Evolutionary conservation across 2,329 filamentous ascomycete genomes (phyloP).

Genomic region (Monosporascus sp.): DNA sequence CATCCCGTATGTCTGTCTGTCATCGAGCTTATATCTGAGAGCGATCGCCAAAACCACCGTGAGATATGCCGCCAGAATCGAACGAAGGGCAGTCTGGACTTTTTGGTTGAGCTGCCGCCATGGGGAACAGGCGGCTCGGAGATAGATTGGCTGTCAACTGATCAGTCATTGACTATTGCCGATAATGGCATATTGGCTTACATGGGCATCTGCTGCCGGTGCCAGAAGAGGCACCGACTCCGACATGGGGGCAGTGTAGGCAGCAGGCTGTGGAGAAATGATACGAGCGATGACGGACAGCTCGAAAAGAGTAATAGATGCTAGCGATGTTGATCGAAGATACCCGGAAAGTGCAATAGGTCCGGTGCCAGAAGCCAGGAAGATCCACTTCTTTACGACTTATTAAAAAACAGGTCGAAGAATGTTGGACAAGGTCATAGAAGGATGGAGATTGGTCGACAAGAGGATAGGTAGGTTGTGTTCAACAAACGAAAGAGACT

Average conservation of each 20-base stretch:
- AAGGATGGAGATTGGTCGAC: no score
- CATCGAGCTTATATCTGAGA: conserved; percentile 40
- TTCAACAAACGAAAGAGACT: no score
- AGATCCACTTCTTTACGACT: no score
- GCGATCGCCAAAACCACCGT: conserved; percentile 36
- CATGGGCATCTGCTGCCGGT: conserved; percentile 26
- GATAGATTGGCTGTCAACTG: conserved; percentile 41
- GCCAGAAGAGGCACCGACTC: conserved; percentile 25
- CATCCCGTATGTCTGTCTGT: conserved; percentile 34
- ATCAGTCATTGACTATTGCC: conserved; percentile 6
- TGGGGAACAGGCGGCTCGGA: conserved; percentile 47
- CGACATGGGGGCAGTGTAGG: conserved; percentile 15
- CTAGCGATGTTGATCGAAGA: not conserved
- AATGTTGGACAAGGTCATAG: no score
- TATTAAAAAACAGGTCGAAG: no score
- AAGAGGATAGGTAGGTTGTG: no score
- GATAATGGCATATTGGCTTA: conserved; percentile 11
- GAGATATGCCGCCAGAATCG: conserved; percentile 38
- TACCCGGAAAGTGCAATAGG: not conserved
- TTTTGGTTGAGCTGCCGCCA: conserved; percentile 44
- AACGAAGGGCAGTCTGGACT: conserved; percentile 39
- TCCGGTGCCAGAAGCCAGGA: not conserved
- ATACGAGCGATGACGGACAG: not conserved
- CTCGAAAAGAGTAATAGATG: not conserved
- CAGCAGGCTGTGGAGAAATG: conserved; percentile 1